Percentiles rank a stretch among this genome's conserved stretches.
phyloP scores from a whole-genome alignment of 352 stramenopile genomes.

The Phytophthora lateralis region DNA sequence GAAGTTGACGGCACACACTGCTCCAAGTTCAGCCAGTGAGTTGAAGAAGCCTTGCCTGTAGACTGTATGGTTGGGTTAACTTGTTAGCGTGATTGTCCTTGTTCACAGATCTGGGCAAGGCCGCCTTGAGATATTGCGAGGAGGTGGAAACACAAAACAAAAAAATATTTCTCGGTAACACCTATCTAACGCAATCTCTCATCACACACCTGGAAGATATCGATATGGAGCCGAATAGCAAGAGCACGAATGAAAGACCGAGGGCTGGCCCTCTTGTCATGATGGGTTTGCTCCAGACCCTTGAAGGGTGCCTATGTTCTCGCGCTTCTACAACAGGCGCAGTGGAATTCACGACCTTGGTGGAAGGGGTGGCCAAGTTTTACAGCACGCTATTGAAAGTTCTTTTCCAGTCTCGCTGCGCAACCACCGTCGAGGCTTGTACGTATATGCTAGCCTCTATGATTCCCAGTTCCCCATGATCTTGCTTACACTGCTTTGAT shows the following conservation, averaged over 20 bases:
- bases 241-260: constrained; percentile 12
- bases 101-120: constrained; percentile 46
- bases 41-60: constrained; percentile 5
- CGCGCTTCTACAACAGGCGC: constrained; percentile 84
- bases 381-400: constrained; percentile 86
- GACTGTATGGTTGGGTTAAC: background rate
- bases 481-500: constrained; percentile 1
- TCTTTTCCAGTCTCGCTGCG: constrained; percentile 90
- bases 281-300: constrained; percentile 91
- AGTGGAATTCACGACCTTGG: constrained; percentile 66
- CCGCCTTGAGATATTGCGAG: constrained; percentile 66
- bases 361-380: constrained; percentile 74
- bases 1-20: constrained; percentile 59
- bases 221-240: constrained; percentile 42
- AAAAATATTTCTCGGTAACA: constrained; percentile 71
- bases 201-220: constrained; percentile 66
- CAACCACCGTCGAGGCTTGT: constrained; percentile 86
- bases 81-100: constrained; percentile 16
- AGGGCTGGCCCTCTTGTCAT: constrained; percentile 78
- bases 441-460: constrained; percentile 25
- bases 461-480: background rate
- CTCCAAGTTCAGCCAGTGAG: constrained; percentile 52
- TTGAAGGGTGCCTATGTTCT: constrained; percentile 92
- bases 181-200: constrained; percentile 69
- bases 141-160: constrained; percentile 82